These are phyloP conservation scores for Daldinia bambusicola DNA, from an alignment of 495 filamentous ascomycete genomes.

Conservation along the genomic window DNA sequence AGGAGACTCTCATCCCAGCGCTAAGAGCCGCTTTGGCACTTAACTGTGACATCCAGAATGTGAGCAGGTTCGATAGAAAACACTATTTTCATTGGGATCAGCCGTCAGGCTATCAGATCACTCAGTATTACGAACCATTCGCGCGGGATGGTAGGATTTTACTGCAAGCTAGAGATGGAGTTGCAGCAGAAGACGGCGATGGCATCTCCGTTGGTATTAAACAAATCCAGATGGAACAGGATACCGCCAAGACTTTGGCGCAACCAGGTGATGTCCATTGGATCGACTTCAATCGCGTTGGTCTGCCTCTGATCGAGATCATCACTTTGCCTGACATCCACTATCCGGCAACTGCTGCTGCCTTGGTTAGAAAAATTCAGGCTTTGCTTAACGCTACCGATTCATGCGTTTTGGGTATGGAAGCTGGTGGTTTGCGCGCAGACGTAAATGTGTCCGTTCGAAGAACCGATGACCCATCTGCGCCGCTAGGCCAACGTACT, in stretches of 20 bases:
- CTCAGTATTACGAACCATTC: slow-evolving; percentile 92
- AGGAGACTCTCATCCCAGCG: slow-evolving; percentile 84
- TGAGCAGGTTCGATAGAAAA: slow-evolving; percentile 90
- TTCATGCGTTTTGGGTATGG: slow-evolving; percentile 90
- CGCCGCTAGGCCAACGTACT: slow-evolving; percentile 80
- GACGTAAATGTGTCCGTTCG: slow-evolving; percentile 96
- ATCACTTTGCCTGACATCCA: slow-evolving; percentile 91
- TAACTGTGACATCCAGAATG: slow-evolving; percentile 76
- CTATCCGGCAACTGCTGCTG: slow-evolving; percentile 83
- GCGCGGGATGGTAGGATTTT: slow-evolving; percentile 78
- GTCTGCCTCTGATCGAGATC: slow-evolving; percentile 90
- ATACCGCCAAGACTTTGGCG: slow-evolving; percentile 92
- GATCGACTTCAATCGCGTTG: slow-evolving; percentile 94
- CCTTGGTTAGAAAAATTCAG: slow-evolving; percentile 90
- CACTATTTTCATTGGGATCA: slow-evolving; percentile 99
- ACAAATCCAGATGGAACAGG: slow-evolving; percentile 96
- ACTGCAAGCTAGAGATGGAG: slow-evolving; percentile 80
- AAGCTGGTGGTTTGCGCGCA: slow-evolving; percentile 86
- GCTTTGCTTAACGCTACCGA: slow-evolving; percentile 79
- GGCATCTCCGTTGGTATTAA: slow-evolving; percentile 79
- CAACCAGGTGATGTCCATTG: slow-evolving; percentile 77
- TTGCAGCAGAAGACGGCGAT: slow-evolving; percentile 74
- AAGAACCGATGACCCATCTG: slow-evolving; percentile 54
- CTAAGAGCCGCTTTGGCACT: slow-evolving; percentile 88
- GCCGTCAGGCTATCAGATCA: slow-evolving; percentile 95